Conservation (phyloP, 352 stramenopile genomes). For the Phytophthora pini region DNA sequence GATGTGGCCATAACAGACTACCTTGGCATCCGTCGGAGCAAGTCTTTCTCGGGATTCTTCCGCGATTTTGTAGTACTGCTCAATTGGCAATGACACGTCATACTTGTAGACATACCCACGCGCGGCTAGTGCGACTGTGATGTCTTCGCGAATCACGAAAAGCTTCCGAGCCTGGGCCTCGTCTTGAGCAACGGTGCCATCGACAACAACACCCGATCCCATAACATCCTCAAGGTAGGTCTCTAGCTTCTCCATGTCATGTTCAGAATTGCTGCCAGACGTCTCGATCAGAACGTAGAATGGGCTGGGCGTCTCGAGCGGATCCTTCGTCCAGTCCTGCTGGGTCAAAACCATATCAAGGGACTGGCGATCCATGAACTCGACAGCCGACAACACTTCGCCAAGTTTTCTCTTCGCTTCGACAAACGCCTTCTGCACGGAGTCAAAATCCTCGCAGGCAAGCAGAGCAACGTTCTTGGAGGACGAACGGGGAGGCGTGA, state of each 20-base stretch:
- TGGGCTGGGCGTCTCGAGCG: constrained; percentile 62
- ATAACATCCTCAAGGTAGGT: constrained; percentile 83
- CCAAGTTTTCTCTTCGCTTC: constrained; percentile 89
- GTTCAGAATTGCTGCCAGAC: constrained; percentile 88
- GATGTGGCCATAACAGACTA: constrained; percentile 94
- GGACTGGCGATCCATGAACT: constrained; percentile 95
- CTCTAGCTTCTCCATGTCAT: constrained; percentile 94
- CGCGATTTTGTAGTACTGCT: constrained; percentile 92
- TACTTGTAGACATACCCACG: constrained; percentile 98
- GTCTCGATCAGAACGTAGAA: constrained; percentile 98
- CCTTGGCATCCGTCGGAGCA: constrained; percentile 47
- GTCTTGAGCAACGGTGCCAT: constrained; percentile 95
- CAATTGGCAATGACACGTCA: constrained; percentile 95
- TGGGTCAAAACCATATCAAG: constrained; percentile 88
- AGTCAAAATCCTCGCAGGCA: constrained; percentile 88
- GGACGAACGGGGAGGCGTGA: constrained; percentile 47
- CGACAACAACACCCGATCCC: constrained; percentile 73
- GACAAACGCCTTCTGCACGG: constrained; percentile 82
- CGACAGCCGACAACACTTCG: constrained; percentile 96
- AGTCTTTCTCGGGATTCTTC: constrained; percentile 77
- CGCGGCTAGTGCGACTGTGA: constrained; percentile 87
- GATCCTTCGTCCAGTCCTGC: constrained; percentile 75
- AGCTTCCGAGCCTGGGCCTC: constrained; percentile 90
- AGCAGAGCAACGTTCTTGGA: constrained; percentile 92
- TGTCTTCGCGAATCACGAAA: constrained; percentile 95